Evolutionary conservation across 2,329 filamentous ascomycete genomes (phyloP).

Genomic region (Paraconiothyrium sp.): DNA sequence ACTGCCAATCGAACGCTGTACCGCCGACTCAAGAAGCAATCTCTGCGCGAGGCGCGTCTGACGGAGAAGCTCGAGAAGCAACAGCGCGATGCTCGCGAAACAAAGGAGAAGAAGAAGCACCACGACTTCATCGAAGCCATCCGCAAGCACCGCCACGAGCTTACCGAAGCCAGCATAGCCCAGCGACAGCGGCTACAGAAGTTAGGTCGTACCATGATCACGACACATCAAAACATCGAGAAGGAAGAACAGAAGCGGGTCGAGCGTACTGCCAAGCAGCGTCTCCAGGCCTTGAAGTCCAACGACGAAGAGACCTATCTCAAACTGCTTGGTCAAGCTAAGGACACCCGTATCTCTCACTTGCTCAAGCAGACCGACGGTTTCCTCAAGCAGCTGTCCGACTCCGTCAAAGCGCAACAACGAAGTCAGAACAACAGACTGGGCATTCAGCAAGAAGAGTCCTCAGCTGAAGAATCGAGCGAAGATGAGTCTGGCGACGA

Average conservation of each 20-base stretch:
- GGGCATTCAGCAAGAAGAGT: constrained; percentile 62
- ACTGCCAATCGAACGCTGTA: constrained; percentile 92
- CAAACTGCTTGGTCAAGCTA: constrained; percentile 96
- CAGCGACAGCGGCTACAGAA: constrained; percentile 83
- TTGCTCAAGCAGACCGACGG: constrained; percentile 96
- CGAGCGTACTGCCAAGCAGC: constrained; percentile 97
- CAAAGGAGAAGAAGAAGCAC: constrained; percentile 97
- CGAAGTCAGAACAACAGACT: constrained; percentile 83
- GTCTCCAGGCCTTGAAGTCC: constrained; percentile 97
- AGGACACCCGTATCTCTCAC: constrained; percentile 99
- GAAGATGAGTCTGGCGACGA: constrained; percentile 74
- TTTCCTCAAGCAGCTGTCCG: constrained; percentile 94
- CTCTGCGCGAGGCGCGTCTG: constrained; percentile 90
- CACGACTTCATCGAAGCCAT: constrained; percentile 90
- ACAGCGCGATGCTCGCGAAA: constrained; percentile 94
- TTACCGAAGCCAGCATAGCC: constrained; percentile 71
- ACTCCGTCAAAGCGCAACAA: constrained; percentile 94
- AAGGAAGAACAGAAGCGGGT: constrained; percentile 99
- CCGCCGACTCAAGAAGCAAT: constrained; percentile 96
- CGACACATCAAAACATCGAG: constrained; percentile 94
- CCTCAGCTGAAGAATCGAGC: constrained; percentile 60
- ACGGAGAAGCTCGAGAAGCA: constrained; percentile 99
- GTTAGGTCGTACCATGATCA: constrained; percentile 86
- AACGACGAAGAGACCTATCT: constrained; percentile 99
- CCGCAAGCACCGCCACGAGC: constrained; percentile 80